Conservation (phyloP, 164 flowering plant genomes). For the Litsea cubeba region DNA sequence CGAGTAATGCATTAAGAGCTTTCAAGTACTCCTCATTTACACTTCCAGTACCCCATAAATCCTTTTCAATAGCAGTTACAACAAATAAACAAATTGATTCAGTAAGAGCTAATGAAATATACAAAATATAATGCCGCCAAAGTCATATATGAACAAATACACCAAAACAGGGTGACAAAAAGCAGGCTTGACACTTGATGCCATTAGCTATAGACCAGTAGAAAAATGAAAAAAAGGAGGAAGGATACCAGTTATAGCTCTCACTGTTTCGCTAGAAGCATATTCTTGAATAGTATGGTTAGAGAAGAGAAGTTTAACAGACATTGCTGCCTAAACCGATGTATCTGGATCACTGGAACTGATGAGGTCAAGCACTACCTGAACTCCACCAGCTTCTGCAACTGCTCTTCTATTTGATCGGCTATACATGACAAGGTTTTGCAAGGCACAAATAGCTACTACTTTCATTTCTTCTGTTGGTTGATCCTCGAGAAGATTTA, state of each 20-base stretch:
- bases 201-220: too few species aligned
- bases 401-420: constrained; percentile 98
- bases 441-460: constrained; percentile 95
- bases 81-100: constrained; percentile 1
- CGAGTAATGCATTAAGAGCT: constrained; percentile 74
- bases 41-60: constrained; percentile 84
- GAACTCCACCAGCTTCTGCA: constrained; percentile 99
- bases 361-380: constrained; percentile 88
- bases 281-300: constrained; percentile 96
- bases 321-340: constrained; percentile 95
- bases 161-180: neutral
- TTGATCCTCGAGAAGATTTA: constrained; percentile 93
- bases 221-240: neutral
- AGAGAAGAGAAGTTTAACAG: constrained; percentile 86
- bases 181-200: neutral
- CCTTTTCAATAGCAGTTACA: constrained; percentile 92
- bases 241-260: constrained; percentile 83
- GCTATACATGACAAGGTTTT: constrained; percentile 95
- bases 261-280: constrained; percentile 95
- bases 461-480: constrained; percentile 99
- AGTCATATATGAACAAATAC: neutral
- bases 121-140: neutral
- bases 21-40: constrained; percentile 88
- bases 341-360: constrained; percentile 91
- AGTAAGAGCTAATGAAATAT: neutral